Percentiles rank a stretch among this genome's conserved stretches.
These are phyloP conservation scores for Cucurbitaria berberidis DNA, from an alignment of 2,329 filamentous ascomycete genomes.

Conservation along the genomic window DNA sequence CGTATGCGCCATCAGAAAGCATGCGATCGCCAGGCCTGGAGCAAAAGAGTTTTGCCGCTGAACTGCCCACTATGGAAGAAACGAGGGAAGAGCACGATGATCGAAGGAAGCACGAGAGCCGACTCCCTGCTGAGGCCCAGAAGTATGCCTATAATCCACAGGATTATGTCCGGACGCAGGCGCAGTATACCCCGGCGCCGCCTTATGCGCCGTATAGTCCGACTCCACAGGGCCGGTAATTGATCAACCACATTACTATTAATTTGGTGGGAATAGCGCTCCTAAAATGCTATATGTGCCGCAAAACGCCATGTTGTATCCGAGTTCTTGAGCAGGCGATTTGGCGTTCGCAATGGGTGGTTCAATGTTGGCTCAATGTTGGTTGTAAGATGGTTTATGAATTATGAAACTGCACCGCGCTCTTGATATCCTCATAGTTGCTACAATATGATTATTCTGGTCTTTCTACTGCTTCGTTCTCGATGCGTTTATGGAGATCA, in stretches of 20 bases:
- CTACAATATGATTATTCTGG: background rate
- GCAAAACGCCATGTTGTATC: no score
- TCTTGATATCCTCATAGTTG: background rate
- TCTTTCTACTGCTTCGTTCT: background rate
- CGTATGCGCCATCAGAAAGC: conserved; percentile 44
- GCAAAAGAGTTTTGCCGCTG: conserved; percentile 41
- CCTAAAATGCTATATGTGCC: no score
- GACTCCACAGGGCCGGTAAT: background rate
- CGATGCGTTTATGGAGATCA: no score
- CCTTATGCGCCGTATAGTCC: conserved; percentile 12
- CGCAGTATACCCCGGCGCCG: conserved; percentile 12
- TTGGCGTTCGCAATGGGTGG: background rate
- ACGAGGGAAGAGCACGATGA: conserved; percentile 42
- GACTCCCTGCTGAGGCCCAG: conserved; percentile 14
- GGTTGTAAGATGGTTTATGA: background rate
- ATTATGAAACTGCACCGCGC: background rate
- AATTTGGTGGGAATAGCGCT: background rate
- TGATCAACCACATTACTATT: background rate
- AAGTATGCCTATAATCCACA: conserved; percentile 47
- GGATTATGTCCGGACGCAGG: conserved; percentile 35
- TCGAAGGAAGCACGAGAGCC: conserved; percentile 24
- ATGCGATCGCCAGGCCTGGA: conserved; percentile 44
- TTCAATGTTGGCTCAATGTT: no score
- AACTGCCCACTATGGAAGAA: conserved; percentile 46
- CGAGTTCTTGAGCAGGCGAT: background rate